A percentile compares a stretch with the other conserved stretches of the same genome.
Evolutionary conservation across 2,329 filamentous ascomycete genomes (phyloP).

Genomic region (Polytolypa hystricis): DNA sequence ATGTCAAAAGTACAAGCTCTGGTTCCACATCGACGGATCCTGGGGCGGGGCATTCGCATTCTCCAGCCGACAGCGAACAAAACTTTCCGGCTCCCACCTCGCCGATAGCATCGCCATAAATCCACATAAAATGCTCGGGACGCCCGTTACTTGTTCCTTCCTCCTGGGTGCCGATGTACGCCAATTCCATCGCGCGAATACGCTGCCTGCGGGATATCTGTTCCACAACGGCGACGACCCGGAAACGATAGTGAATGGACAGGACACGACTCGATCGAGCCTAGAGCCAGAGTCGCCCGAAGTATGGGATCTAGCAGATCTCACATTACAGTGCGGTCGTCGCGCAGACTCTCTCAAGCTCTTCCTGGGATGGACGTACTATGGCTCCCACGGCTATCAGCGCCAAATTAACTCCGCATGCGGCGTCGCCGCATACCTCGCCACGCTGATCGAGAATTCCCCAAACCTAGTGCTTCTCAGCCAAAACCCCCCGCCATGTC

Average conservation of each 20-base stretch:
- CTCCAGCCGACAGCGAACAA: constrained; percentile 49
- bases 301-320: constrained; percentile 79
- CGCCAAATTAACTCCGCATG: constrained; percentile 62
- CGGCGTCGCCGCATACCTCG: constrained; percentile 57
- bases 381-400: constrained; percentile 65
- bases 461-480: constrained; percentile 61
- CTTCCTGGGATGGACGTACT: constrained; percentile 80
- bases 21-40: constrained; percentile 86
- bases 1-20: constrained; percentile 61
- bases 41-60: constrained; percentile 86
- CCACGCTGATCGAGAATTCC: constrained; percentile 43
- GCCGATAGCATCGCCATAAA: constrained; percentile 81
- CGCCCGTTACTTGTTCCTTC: constrained; percentile 83
- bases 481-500: constrained; percentile 66
- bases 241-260: constrained; percentile 22
- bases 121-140: constrained; percentile 95
- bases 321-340: constrained; percentile 88
- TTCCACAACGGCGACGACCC: constrained; percentile 51
- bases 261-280: constrained; percentile 13
- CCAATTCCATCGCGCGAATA: constrained; percentile 74
- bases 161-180: constrained; percentile 66
- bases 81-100: constrained; percentile 58
- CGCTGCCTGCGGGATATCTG: constrained; percentile 73
- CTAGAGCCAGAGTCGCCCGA: constrained; percentile 37
- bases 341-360: constrained; percentile 78